These are phyloP conservation scores for Logfia minima DNA, from an alignment of 129 eudicot genomes.

Conservation along the genomic window DNA sequence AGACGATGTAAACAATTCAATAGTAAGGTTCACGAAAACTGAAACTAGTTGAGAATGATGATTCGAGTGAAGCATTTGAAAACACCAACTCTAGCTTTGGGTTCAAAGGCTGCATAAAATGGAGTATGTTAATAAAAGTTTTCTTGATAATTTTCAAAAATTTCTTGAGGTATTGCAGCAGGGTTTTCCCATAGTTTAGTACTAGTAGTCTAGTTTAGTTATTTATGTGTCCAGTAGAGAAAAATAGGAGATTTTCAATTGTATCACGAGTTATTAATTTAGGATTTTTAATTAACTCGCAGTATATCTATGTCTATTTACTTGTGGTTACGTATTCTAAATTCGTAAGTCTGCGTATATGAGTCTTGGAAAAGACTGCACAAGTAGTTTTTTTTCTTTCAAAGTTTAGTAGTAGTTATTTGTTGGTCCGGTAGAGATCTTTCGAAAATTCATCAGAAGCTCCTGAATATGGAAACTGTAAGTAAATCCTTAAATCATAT, in stretches of 20 bases:
- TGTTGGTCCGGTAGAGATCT: background rate
- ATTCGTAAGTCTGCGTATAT: background rate
- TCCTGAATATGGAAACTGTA: too few species aligned
- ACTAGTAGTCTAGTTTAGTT: background rate
- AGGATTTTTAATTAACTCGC: background rate
- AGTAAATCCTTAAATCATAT: too few species aligned
- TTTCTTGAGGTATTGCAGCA: background rate
- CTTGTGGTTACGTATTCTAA: too few species aligned
- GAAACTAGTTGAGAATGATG: constrained; percentile 28
- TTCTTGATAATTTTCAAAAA: background rate
- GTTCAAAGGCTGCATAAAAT: background rate
- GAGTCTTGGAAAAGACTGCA: background rate
- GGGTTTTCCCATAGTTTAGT: background rate
- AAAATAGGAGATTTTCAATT: background rate
- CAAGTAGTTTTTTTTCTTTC: background rate
- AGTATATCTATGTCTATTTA: too few species aligned
- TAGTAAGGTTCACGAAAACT: constrained; percentile 24
- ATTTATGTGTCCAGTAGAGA: background rate
- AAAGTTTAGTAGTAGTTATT: background rate
- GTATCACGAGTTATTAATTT: background rate
- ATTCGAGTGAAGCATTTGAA: constrained; percentile 33
- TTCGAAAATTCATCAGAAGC: too few species aligned
- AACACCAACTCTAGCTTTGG: constrained; percentile 33
- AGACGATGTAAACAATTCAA: constrained; percentile 18
- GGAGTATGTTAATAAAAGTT: background rate